Evolutionary conservation across 1,284 basidiomycete species (phyloP), one percentile per base, ranked within the genome.

Genomic region (Ceratobasidium sp.): DNA sequence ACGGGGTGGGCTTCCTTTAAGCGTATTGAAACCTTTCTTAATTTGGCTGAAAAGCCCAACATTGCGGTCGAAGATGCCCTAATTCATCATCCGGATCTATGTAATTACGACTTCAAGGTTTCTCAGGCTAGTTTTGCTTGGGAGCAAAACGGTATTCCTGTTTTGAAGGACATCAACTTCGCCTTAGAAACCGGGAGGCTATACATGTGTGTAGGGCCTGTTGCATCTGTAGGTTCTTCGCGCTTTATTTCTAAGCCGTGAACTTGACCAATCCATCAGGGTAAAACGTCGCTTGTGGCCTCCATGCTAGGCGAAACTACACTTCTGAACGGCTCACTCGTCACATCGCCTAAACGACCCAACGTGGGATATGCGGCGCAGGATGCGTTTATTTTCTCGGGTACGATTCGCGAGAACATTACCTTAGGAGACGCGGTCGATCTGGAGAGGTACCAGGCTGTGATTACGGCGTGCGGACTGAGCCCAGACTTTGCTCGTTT

Each of bases 401-500:
- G 45, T 20, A 66, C 47, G 20, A 33, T 66, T 35, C 64, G 64
- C 13, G 64, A 66, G 31, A 66, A 66, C 37, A 76, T 66, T n/a
- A 28, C 75, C 1, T 69, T 79, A 20, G 78, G 78, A 7, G 20
- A 45, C 0, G 71, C 53, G 20, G 64, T 66, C 20, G 66, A 79
- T 53, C 26, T 51, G 23, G 56, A 75, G 7, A 37, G 78, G 35
- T 79, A 77, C 31, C 49, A 77, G 26, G 49, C 49, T 15, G 78
- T 77, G 49, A 13, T 79, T 11, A 35, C 58, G 26, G 76, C 56
- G n/a, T 79, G 77, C 39, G 56, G 63, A 28, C 65, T 79, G 11
- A 42, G 17, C 28, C 45, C 78, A 10, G 78, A 79, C 53, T 49
- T 79, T 68, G 77, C 51, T 33, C 60, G 75, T 8, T 58, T 79